Base-by-base conservation (phyloP, 768 basidiomycete genomes). In the Chlorophyllum brunneum region DNA sequence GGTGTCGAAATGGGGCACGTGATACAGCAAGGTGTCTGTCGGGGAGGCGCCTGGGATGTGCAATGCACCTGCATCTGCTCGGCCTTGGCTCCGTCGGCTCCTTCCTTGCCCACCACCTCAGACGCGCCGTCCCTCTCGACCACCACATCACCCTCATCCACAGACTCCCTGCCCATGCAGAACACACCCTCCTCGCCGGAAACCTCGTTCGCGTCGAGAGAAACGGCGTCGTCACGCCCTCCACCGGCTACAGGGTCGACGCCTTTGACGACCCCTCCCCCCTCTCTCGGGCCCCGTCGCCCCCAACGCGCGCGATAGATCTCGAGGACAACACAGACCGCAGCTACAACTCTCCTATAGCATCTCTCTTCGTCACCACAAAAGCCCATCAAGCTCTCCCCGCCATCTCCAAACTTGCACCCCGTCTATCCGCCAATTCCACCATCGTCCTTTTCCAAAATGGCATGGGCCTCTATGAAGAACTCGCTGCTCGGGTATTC, bases 361-460 rank as follows among this genome's bases (percentile, higher is more conserved):
- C 86, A 24, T 84, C 89, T 1, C 79, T 99, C 49, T 74, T 98
- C 65, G 78, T 98, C 55, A 81, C 90, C 36, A 81, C 88, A 48
- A 95, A 95, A 65, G 86, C 91, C 1, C 76, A 83, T 13, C 72
- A 77, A 7, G 88, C 87, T 3, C 45, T 85, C 3, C 61, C 65
- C 2, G 82, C 86, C 3, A 58, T 99, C 30, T 65, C 67, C 15
- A 62, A 66, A 0, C 78, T 98, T 50, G 67, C 78, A 15, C 81
- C 80, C 10, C 80, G 92, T 15, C 68, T 98, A 16, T 73, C 77
- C 3, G 63, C 76, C 0, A 66, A 78, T 44, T 88, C 86, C 38
- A 95, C 94, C 30, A 83, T 98, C 57, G 89, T 95, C 2, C 79
- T 99, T n/a, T 68, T 98, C 48, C 91, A 95, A 62, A 95, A 95